phyloP scores from a whole-genome alignment of 1,284 basidiomycete genomes.

The Hymenochaete sp. region DNA sequence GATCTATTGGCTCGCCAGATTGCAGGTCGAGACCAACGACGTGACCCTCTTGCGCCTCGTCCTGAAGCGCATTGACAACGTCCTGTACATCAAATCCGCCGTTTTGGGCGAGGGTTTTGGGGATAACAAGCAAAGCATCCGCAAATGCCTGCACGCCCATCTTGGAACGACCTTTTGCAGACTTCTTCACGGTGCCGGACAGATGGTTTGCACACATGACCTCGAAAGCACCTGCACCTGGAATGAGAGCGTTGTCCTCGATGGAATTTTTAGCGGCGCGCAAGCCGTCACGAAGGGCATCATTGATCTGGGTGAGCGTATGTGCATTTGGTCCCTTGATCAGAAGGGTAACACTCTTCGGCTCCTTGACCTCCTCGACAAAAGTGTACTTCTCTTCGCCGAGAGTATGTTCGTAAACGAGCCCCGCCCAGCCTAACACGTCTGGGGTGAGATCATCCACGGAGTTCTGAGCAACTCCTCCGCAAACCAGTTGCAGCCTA shows the following conservation, averaged over 20 bases:
- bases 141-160: conserved; percentile 97
- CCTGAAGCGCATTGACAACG: conserved; percentile 86
- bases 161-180: conserved; percentile 92
- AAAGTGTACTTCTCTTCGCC: conserved; percentile 99
- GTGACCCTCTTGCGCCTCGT: conserved; percentile 88
- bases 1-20: conserved; percentile 95
- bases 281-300: conserved; percentile 93
- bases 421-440: conserved; percentile 91
- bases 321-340: conserved; percentile 98
- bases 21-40: conserved; percentile 87
- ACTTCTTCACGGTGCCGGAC: conserved; percentile 70
- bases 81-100: conserved; percentile 98
- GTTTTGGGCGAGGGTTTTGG: conserved; percentile 94
- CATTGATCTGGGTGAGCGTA: conserved; percentile 94
- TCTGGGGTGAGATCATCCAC: conserved; percentile 93
- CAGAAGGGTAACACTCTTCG: conserved; percentile 94
- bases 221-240: conserved; percentile 97
- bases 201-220: conserved; percentile 87
- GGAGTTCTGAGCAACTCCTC: conserved; percentile 94
- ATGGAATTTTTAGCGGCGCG: conserved; percentile 96
- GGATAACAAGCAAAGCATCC: conserved; percentile 90
- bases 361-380: conserved; percentile 92
- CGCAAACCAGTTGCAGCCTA: conserved; percentile 88
- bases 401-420: conserved; percentile 98
- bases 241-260: conserved; percentile 84